Conservation (phyloP, 2,329 filamentous ascomycete genomes). For the Pseudonectria foliicola region DNA sequence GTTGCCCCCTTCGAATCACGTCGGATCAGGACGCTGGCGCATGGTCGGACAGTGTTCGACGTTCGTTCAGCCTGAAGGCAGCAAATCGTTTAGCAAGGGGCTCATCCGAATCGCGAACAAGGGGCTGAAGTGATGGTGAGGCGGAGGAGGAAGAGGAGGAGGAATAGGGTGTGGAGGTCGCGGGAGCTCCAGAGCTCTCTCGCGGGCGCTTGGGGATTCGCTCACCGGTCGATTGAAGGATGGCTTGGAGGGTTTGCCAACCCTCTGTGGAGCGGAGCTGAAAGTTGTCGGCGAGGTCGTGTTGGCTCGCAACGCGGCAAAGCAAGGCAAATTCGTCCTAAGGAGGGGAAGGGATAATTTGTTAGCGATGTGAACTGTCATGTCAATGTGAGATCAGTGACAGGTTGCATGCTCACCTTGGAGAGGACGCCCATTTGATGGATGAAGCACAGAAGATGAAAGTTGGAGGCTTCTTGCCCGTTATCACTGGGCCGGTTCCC, state of each 20-base stretch:
- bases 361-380: constrained; percentile 4
- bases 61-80: constrained; percentile 55
- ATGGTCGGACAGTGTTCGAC: constrained; percentile 18
- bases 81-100: constrained; percentile 60
- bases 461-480: constrained; percentile 73
- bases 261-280: constrained; percentile 80
- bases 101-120: constrained; percentile 36
- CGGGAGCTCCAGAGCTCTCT: constrained; percentile 30
- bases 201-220: constrained; percentile 70
- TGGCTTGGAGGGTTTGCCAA: constrained; percentile 89
- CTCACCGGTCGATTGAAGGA: constrained; percentile 97
- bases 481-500: constrained; percentile 54
- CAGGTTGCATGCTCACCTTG: constrained; percentile 54
- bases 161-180: constrained; percentile 15
- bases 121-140: constrained; percentile 22
- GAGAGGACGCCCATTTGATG: constrained; percentile 72
- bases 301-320: constrained; percentile 74
- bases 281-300: constrained; percentile 73
- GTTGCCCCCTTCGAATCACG: constrained; percentile 1
- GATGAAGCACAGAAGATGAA: constrained; percentile 87
- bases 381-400: neutral
- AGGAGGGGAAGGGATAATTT: constrained; percentile 1
- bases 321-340: constrained; percentile 87
- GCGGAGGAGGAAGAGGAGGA: constrained; percentile 19
- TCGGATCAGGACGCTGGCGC: constrained; percentile 15